A percentile compares a stretch with the other conserved stretches of the same genome.
Evolutionary conservation across 139 green algal species (phyloP).

Genomic region (Micromonas commoda): DNA sequence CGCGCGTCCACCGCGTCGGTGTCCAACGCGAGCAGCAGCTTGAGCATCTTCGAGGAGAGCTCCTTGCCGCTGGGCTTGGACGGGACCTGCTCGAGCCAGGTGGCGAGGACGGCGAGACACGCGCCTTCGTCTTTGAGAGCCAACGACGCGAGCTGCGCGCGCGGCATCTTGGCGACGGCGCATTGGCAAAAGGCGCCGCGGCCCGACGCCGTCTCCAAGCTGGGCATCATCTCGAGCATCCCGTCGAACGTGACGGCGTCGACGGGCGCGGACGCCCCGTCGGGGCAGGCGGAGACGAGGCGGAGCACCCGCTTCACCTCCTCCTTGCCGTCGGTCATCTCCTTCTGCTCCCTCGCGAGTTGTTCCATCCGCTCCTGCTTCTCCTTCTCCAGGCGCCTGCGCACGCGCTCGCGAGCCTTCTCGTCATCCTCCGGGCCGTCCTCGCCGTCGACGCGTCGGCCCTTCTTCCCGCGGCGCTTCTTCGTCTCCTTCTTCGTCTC

Average conservation of each 20-base stretch:
- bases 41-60: neutral
- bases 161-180: neutral
- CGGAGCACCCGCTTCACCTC: conserved; percentile 1
- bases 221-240: neutral
- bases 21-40: neutral
- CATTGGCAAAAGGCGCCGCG: neutral
- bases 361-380: neutral
- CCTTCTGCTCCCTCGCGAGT: neutral
- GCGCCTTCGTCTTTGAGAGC: neutral
- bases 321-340: conserved; percentile 1
- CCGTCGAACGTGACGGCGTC: neutral
- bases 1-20: neutral
- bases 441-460: neutral
- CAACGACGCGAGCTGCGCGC: neutral
- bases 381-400: neutral
- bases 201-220: neutral
- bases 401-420: neutral
- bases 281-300: neutral
- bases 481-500: neutral
- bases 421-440: neutral
- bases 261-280: neutral
- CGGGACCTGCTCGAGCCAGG: neutral
- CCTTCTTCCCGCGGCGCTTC: neutral
- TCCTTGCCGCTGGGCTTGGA: neutral
- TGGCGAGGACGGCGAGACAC: neutral